phyloP scores from a whole-genome alignment of 2,329 filamentous ascomycete species.

The Ceratocystis albifundus region DNA sequence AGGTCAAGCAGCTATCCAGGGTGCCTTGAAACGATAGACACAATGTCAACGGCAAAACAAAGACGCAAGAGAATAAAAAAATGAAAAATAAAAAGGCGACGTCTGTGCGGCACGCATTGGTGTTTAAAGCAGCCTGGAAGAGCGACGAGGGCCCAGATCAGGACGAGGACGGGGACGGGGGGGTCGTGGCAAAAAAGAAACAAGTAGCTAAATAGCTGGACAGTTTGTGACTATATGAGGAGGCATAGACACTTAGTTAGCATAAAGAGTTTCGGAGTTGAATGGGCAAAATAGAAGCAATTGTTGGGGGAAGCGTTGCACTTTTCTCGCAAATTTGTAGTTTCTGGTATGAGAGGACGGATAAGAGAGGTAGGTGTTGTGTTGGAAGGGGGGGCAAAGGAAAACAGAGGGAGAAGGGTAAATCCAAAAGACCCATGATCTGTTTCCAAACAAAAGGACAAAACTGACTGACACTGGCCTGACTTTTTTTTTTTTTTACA shows the following conservation, averaged over 20 bases:
- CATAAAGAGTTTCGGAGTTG: not conserved
- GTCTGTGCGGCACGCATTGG: constrained; percentile 11
- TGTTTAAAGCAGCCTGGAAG: not conserved
- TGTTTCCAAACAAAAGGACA: constrained; percentile 5
- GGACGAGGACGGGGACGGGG: constrained; percentile 4
- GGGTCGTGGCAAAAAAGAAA: constrained; percentile 10
- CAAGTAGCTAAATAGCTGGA: not conserved
- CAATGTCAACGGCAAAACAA: constrained; percentile 5
- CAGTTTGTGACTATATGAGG: not conserved
- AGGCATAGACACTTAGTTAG: constrained; percentile 4
- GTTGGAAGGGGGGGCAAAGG: not conserved
- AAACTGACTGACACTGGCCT: not conserved
- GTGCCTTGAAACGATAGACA: constrained; percentile 2
- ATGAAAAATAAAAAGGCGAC: not conserved
- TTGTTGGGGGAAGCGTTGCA: not conserved
- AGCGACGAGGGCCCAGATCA: no score
- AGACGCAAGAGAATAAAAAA: constrained; percentile 4
- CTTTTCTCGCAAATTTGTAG: not conserved
- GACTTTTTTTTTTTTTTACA: not conserved
- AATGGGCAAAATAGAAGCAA: not conserved
- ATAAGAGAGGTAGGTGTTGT: no score
- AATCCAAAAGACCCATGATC: not conserved
- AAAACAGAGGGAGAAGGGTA: not conserved
- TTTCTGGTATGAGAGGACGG: not conserved
- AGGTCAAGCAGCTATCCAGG: not conserved